Conservation (phyloP, 2,329 filamentous ascomycete species). For the Cytospora paraplurivora region DNA sequence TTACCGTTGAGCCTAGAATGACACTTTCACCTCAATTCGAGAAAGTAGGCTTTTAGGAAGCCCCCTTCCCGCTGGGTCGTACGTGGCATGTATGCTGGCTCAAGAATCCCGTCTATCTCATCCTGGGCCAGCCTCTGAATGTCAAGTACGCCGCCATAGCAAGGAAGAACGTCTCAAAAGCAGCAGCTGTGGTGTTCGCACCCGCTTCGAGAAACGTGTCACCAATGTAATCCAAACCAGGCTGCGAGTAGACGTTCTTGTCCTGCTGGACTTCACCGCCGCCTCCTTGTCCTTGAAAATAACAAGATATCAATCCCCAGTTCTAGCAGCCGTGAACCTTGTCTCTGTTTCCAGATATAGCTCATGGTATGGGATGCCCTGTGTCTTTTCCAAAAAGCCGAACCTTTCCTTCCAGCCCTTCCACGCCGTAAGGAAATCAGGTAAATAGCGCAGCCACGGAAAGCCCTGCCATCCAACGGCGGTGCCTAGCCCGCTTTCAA, state of each 20-base stretch:
- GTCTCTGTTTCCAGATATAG: constrained; percentile 25
- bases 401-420: constrained; percentile 30
- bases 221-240: constrained; percentile 28
- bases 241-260: constrained; percentile 25
- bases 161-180: constrained; percentile 27
- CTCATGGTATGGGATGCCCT: constrained; percentile 30
- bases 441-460: constrained; percentile 31
- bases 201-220: constrained; percentile 31
- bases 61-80: constrained; percentile 12
- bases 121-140: constrained; percentile 27
- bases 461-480: constrained; percentile 31
- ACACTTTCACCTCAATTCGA: constrained; percentile 25
- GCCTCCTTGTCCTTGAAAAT: constrained; percentile 10
- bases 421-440: constrained; percentile 32
- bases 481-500: constrained; percentile 27
- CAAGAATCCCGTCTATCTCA: constrained; percentile 29
- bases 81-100: constrained; percentile 22
- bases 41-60: constrained; percentile 31
- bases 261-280: constrained; percentile 9
- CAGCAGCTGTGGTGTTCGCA: constrained; percentile 29
- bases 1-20: not conserved
- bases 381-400: constrained; percentile 19
- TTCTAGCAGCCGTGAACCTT: constrained; percentile 23
- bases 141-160: constrained; percentile 29
- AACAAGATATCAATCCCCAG: constrained; percentile 29